phyloP scores from a whole-genome alignment of 805 yeast genomes.

The Monosporozyma servazzii region DNA sequence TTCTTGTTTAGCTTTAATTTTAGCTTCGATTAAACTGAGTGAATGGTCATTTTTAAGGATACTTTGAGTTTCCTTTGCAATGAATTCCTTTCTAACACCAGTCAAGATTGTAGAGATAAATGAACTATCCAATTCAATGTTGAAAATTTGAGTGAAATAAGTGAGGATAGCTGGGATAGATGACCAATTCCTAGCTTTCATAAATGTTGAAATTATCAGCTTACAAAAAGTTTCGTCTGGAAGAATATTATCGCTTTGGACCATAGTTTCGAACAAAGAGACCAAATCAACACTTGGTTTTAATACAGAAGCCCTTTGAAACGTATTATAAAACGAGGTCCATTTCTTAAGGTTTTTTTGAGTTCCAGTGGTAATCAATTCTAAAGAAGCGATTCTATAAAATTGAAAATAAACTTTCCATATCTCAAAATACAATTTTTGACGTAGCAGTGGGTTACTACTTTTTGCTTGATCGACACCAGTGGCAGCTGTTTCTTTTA shows the following conservation, averaged over 20 bases:
- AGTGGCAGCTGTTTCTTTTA: constrained; percentile 1
- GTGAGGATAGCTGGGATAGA: constrained; percentile 16
- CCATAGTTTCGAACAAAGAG: constrained; percentile 13
- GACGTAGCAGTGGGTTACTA: constrained; percentile 8
- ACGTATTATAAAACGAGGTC: constrained; percentile 7
- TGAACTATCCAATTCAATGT: constrained; percentile 7
- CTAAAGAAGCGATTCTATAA: constrained; percentile 7
- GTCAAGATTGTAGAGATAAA: constrained; percentile 11
- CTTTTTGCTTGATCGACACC: constrained; percentile 2
- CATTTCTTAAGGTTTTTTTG: constrained; percentile 8
- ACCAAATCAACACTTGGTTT: background rate
- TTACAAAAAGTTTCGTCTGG: constrained; percentile 13
- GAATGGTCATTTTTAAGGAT: background rate
- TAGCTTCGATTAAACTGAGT: constrained; percentile 1
- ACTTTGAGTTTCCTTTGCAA: constrained; percentile 4
- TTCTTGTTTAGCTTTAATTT: constrained; percentile 1
- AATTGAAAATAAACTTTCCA: constrained; percentile 25
- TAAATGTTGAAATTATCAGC: constrained; percentile 14
- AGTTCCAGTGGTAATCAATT: constrained; percentile 6
- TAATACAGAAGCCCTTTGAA: background rate
- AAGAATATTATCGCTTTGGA: constrained; percentile 15
- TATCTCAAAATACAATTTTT: constrained; percentile 25
- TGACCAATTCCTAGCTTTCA: constrained; percentile 19
- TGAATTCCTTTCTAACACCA: constrained; percentile 17
- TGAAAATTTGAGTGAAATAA: constrained; percentile 12